phyloP scores from a whole-genome alignment of 257 asterid species.

The Gentiana dahurica region DNA sequence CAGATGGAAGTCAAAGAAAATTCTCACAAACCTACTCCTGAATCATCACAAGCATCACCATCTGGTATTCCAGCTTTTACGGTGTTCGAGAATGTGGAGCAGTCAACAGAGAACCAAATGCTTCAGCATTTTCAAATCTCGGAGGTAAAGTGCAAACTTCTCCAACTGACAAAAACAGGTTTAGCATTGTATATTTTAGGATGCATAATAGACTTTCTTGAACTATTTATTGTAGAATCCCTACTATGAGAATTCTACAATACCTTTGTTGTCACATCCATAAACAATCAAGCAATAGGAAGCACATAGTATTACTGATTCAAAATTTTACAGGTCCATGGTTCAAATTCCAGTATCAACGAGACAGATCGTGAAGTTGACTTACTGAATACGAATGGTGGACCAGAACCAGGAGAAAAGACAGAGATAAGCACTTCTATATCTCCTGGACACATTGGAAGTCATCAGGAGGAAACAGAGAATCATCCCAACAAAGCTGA shows the following conservation, averaged over 20 bases:
- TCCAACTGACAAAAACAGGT: too few relatives aligned
- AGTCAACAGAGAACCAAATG: background rate
- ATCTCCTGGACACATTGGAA: constrained; percentile 8
- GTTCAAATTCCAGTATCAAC: background rate
- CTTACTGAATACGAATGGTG: constrained; percentile 1
- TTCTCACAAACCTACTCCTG: constrained; percentile 3
- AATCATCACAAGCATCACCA: constrained; percentile 6
- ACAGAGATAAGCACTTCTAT: constrained; percentile 6
- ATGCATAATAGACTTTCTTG: too few relatives aligned
- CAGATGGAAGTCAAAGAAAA: constrained; percentile 5
- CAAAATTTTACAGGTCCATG: constrained; percentile 1
- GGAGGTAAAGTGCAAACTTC: too few relatives aligned
- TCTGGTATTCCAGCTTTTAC: constrained; percentile 3
- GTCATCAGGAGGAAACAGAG: constrained; percentile 1
- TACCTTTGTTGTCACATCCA: background rate
- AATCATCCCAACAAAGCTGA: constrained; percentile 9
- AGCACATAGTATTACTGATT: background rate
- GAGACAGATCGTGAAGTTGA: background rate
- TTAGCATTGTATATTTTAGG: too few relatives aligned
- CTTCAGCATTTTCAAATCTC: background rate
- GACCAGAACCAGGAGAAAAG: constrained; percentile 1
- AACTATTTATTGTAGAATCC: too few relatives aligned
- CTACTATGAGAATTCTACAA: too few relatives aligned
- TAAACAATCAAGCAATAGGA: constrained; percentile 4
- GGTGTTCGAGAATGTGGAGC: background rate